phyloP scores from a whole-genome alignment of 176 grass and related monocot genomes.

The Alopecurus myosuroides region DNA sequence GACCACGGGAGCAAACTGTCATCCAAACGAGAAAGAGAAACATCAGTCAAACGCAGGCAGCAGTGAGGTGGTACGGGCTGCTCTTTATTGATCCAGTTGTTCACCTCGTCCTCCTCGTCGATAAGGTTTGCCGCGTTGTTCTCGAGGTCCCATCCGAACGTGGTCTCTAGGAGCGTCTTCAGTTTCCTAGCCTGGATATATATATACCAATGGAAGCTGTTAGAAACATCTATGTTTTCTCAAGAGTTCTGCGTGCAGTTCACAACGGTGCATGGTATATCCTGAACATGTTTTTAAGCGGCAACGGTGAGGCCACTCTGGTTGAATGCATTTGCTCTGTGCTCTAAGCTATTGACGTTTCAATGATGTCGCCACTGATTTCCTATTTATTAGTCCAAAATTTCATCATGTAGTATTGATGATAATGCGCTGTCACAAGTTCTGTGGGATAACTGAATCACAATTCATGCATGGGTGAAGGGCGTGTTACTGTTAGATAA shows the following conservation, averaged over 20 bases:
- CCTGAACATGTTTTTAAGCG: neutral
- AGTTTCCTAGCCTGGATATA: conserved; percentile 41
- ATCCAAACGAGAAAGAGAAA: neutral
- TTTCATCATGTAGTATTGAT: neutral
- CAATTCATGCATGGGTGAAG: neutral
- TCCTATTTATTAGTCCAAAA: neutral
- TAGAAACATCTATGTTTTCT: neutral
- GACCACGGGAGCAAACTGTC: conserved; percentile 40
- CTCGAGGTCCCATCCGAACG: conserved; percentile 51
- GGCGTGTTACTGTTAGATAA: too few species aligned
- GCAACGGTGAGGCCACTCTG: neutral
- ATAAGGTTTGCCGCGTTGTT: conserved; percentile 36
- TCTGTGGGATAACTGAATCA: neutral
- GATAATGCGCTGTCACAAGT: neutral
- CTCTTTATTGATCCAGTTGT: too few species aligned
- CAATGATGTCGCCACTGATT: neutral
- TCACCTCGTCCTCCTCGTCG: conserved; percentile 48
- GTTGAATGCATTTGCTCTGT: too few species aligned
- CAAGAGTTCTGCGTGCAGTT: neutral
- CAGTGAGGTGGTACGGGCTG: too few species aligned
- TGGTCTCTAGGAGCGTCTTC: conserved; percentile 35
- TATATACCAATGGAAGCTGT: neutral
- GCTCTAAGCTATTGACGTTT: too few species aligned
- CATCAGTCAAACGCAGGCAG: too few species aligned
- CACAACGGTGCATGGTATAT: neutral